Evolutionary conservation across 2,329 filamentous ascomycete species (phyloP).

Genomic region (Hymenoscyphus repandus): DNA sequence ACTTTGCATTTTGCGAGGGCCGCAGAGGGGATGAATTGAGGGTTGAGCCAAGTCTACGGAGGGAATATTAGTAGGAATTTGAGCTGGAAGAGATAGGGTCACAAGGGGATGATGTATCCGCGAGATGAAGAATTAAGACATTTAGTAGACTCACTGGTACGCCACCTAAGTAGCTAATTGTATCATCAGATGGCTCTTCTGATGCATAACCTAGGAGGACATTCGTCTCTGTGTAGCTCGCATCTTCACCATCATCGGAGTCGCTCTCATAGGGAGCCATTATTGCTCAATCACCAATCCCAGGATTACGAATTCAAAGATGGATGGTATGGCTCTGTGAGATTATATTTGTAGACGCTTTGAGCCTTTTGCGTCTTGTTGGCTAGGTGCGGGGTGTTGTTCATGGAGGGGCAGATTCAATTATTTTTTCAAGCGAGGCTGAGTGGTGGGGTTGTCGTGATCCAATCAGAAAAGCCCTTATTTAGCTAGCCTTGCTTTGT

Average conservation of each 20-base stretch:
- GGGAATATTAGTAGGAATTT: slow-evolving; percentile 5
- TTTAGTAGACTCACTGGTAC: slow-evolving; percentile 60
- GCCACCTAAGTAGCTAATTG: slow-evolving; percentile 83
- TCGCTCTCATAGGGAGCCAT: slow-evolving; percentile 87
- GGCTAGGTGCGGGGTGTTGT: not conserved
- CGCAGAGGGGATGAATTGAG: slow-evolving; percentile 65
- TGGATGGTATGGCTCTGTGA: too few species aligned
- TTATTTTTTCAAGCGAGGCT: slow-evolving; percentile 11
- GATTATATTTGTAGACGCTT: not conserved
- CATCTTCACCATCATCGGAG: slow-evolving; percentile 64
- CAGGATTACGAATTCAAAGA: too few species aligned
- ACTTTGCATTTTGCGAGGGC: slow-evolving; percentile 78
- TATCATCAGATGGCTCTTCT: slow-evolving; percentile 67
- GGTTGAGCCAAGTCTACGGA: slow-evolving; percentile 74
- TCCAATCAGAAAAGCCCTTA: not conserved
- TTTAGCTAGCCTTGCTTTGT: not conserved
- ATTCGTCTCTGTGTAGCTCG: slow-evolving; percentile 72
- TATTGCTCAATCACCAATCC: not conserved
- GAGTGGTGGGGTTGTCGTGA: not conserved
- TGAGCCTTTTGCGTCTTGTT: not conserved
- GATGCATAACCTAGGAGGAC: slow-evolving; percentile 88
- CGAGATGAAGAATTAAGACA: not conserved
- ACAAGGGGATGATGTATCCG: not conserved
- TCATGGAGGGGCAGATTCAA: not conserved
- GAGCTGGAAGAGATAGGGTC: not conserved